These are phyloP conservation scores for Pichia sp. DNA, from an alignment of 1,139 yeast genomes.

Conservation along the genomic window DNA sequence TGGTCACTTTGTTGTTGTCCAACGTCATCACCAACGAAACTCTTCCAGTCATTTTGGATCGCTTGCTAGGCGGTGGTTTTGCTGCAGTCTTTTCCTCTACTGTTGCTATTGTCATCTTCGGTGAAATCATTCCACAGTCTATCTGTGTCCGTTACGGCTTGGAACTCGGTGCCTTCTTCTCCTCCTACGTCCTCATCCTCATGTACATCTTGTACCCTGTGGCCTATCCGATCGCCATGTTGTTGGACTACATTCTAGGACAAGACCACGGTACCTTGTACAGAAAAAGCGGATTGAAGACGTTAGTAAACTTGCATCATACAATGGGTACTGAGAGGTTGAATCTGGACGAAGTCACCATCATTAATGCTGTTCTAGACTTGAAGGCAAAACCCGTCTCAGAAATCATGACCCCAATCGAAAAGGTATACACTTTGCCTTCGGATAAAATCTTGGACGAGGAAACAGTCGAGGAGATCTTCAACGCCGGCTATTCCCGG, in stretches of 20 bases:
- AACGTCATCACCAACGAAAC: conserved; percentile 96
- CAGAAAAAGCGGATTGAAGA: conserved; percentile 87
- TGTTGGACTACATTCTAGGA: conserved; percentile 79
- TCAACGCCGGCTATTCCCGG: conserved; percentile 91
- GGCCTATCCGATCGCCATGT: conserved; percentile 83
- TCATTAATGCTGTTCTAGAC: conserved; percentile 89
- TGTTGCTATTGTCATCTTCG: conserved; percentile 87
- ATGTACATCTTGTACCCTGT: conserved; percentile 92
- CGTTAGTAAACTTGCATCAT: conserved; percentile 85
- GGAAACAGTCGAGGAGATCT: conserved; percentile 78
- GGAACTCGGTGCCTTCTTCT: conserved; percentile 83
- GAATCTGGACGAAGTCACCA: conserved; percentile 93
- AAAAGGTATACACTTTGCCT: conserved; percentile 83
- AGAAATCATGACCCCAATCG: conserved; percentile 90
- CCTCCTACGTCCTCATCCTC: conserved; percentile 78
- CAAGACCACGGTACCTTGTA: conserved; percentile 96
- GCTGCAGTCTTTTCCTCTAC: conserved; percentile 94
- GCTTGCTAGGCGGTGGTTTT: conserved; percentile 96
- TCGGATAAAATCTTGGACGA: conserved; percentile 84
- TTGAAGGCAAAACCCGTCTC: conserved; percentile 86
- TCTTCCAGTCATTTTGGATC: conserved; percentile 86
- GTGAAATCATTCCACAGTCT: conserved; percentile 95
- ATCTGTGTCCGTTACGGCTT: conserved; percentile 89
- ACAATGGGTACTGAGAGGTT: conserved; percentile 94
- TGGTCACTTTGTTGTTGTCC: conserved; percentile 77